Percentiles rank a stretch among this genome's conserved stretches.
Conservation (phyloP, 2,329 filamentous ascomycete genomes). For the Truncatella angustata region DNA sequence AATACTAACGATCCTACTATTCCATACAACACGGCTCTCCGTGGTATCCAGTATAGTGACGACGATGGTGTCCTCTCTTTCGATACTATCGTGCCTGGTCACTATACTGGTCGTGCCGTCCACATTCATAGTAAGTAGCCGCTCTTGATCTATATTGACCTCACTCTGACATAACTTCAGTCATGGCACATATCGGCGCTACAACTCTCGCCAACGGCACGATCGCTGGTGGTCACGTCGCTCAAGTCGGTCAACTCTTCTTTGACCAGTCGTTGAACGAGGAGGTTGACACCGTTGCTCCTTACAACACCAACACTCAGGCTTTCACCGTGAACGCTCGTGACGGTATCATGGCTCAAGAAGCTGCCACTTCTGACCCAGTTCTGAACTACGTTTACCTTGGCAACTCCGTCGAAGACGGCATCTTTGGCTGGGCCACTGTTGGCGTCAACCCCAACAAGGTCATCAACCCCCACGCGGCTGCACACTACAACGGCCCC, state of each 20-base stretch:
- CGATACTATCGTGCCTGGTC: conserved; percentile 19
- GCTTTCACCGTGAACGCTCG: conserved; percentile 2
- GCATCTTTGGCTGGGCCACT: conserved; percentile 7
- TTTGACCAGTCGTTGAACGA: conserved; percentile 24
- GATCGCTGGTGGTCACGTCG: conserved; percentile 19
- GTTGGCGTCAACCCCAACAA: conserved; percentile 14
- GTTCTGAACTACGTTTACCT: conserved; percentile 9
- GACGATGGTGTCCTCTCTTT: conserved; percentile 8
- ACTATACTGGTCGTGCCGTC: conserved; percentile 21
- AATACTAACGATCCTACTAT: conserved; percentile 6
- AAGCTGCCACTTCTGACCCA: conserved; percentile 5
- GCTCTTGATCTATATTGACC: background rate
- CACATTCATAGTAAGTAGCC: conserved; percentile 20
- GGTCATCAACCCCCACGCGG: conserved; percentile 11
- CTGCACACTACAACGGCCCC: conserved; percentile 11
- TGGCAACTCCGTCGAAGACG: conserved; percentile 3
- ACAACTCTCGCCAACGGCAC: conserved; percentile 16
- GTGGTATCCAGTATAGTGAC: conserved; percentile 7
- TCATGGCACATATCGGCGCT: conserved; percentile 19
- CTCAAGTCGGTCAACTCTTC: conserved; percentile 31
- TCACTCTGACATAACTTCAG: background rate
- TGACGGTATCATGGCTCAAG: conserved; percentile 7
- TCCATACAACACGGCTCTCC: conserved; percentile 4
- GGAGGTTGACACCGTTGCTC: background rate
- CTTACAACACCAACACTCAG: conserved; percentile 9